phyloP scores from a whole-genome alignment of 2,329 filamentous ascomycete genomes.

The Talaromyces islandicus region DNA sequence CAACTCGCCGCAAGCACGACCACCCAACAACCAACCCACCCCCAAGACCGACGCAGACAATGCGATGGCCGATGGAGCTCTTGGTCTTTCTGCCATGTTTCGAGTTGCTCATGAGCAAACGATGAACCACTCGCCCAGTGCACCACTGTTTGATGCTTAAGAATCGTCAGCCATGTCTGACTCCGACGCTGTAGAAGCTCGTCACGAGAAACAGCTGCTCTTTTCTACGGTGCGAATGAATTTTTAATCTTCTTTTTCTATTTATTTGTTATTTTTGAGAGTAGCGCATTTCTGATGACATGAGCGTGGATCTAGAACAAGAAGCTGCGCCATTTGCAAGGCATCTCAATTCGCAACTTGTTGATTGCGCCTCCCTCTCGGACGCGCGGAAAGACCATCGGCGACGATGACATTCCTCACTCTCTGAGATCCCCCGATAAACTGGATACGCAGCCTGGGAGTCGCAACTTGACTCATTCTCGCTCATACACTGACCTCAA shows the following conservation, averaged over 20 bases:
- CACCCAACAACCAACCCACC: neutral
- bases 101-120: neutral
- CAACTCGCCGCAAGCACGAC: neutral
- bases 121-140: neutral
- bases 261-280: neutral
- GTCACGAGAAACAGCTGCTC: slow-evolving; percentile 45
- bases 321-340: slow-evolving; percentile 79
- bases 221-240: slow-evolving; percentile 28
- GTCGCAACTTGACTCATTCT: slow-evolving; percentile 48
- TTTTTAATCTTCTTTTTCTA: neutral
- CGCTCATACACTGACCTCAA: slow-evolving; percentile 52
- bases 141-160: neutral
- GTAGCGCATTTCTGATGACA: neutral
- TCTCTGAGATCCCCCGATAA: slow-evolving; percentile 62
- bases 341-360: slow-evolving; percentile 81
- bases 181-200: slow-evolving; percentile 22
- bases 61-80: neutral
- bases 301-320: slow-evolving; percentile 56
- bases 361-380: slow-evolving; percentile 56
- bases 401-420: slow-evolving; percentile 69
- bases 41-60: neutral
- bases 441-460: slow-evolving; percentile 49
- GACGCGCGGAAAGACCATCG: slow-evolving; percentile 57
- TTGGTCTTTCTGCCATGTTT: neutral
- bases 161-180: slow-evolving; percentile 7